Base-by-base conservation (phyloP, 306 rosid genomes). In the Arachis stenosperma region DNA sequence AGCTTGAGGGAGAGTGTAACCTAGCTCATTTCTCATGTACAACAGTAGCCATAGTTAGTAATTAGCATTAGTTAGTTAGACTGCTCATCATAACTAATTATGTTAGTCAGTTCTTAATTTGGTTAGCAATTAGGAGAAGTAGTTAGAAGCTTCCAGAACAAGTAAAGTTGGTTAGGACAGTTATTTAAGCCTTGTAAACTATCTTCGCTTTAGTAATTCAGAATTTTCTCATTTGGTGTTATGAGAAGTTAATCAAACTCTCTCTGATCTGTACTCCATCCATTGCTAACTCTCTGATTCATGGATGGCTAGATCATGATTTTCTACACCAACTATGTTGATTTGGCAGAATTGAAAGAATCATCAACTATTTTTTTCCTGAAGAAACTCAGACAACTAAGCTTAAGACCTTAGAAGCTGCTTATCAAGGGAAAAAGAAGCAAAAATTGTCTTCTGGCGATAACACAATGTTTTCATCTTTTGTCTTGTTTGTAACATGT, bases 401-500 rank as follows among this genome's bases (percentile, higher is more conserved):
- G 86, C 91, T 91, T 62, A 91, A 89, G 87, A 90, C 91, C 56
- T 78, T 94, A 82, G 98, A 94, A 81, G 99, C 99, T n/a, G 99
- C 99, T 6, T 90, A 91, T 77, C 86, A 77, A 70, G 91, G 99
- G 96, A 94, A 94, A 88, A 91, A 77, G 89, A 91, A 77, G 85
- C 99, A 88, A 68, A 94, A 86, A 54, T 61, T 81, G 54, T 75
- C 92, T 58, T 65, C 89, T 0, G 81, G 62, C 12, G 90, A 89
- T 47, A 78, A 33, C 37, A 55, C n/a, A 36, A 6, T 27, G 41
- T 39, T 44, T 57, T 71, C 79, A 33, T 33, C 47, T 1, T 5
- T 29, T 13, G 54, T 56, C 46, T 10, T 29, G 12, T 52, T 67
- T 63, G 30, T 47, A 42, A 22, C 37, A 10, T 79, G 73, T 43